phyloP scores from a whole-genome alignment of 257 asterid genomes.

The Cinchona pubescens region DNA sequence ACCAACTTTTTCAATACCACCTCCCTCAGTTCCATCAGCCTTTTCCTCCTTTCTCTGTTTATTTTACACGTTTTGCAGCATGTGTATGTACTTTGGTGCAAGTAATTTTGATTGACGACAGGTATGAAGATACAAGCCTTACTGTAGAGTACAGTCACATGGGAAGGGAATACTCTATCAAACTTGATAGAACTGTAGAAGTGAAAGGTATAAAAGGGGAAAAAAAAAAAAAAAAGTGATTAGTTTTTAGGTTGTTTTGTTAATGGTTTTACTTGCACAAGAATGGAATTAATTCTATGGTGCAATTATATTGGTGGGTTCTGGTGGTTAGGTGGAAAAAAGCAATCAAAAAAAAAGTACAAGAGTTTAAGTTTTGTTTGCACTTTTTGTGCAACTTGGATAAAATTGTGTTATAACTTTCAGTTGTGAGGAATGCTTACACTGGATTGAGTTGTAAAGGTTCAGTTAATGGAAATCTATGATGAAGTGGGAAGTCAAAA shows the following conservation, averaged over 20 bases:
- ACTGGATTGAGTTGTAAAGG: neutral
- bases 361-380: neutral
- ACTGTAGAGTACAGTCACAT: neutral
- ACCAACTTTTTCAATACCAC: conserved; percentile 16
- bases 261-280: neutral
- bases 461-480: neutral
- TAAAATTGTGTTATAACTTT: no score
- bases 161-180: conserved; percentile 2
- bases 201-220: no score
- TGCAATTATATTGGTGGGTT: no score
- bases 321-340: neutral
- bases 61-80: neutral
- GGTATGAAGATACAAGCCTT: neutral
- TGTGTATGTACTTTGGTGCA: neutral
- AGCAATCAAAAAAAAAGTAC: neutral
- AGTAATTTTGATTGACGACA: neutral
- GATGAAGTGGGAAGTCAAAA: neutral
- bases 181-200: no score
- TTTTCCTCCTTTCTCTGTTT: neutral
- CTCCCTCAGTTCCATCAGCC: neutral
- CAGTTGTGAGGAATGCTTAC: neutral
- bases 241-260: neutral
- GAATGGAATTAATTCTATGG: neutral
- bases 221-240: no score
- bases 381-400: conserved; percentile 3